Evolutionary conservation across 345 rosid species (phyloP).

Genomic region (Rhizophora apiculata): DNA sequence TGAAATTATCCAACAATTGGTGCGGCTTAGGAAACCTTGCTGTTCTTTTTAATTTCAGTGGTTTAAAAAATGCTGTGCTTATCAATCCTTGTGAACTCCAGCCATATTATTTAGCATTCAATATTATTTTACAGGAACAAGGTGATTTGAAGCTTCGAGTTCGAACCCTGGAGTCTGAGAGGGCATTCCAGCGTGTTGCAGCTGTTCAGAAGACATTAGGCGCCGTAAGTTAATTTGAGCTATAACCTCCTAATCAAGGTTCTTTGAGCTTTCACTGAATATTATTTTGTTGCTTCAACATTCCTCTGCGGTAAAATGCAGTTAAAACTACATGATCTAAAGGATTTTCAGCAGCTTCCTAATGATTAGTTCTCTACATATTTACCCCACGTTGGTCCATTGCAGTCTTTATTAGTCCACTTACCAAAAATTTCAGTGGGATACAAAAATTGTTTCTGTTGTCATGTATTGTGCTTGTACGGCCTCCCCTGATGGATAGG

Average conservation of each 20-base stretch:
- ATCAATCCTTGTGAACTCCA: not conserved
- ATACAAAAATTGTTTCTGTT: not conserved
- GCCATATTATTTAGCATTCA: not conserved
- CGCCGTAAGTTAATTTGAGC: slow-evolving; percentile 54
- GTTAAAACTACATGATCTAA: not conserved
- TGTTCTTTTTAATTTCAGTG: not conserved
- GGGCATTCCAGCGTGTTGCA: slow-evolving; percentile 95
- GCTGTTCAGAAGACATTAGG: slow-evolving; percentile 90
- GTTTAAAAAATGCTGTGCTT: not conserved
- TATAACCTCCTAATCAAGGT: not conserved
- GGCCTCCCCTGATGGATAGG: no score
- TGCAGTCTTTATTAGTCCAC: not conserved
- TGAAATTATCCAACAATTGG: slow-evolving; percentile 76
- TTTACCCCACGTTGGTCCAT: not conserved
- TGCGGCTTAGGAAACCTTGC: slow-evolving; percentile 25
- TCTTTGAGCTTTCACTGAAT: not conserved
- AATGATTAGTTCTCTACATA: not conserved
- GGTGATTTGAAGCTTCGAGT: slow-evolving; percentile 97
- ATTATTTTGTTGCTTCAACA: not conserved
- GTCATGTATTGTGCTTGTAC: no score
- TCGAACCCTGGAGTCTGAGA: slow-evolving; percentile 84
- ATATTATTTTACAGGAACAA: slow-evolving; percentile 65
- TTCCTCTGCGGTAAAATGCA: not conserved
- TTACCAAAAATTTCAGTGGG: not conserved
- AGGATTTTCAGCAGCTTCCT: not conserved